Evolutionary conservation across 2,329 filamentous ascomycete species (phyloP).

Genomic region (Nakataea oryzae): DNA sequence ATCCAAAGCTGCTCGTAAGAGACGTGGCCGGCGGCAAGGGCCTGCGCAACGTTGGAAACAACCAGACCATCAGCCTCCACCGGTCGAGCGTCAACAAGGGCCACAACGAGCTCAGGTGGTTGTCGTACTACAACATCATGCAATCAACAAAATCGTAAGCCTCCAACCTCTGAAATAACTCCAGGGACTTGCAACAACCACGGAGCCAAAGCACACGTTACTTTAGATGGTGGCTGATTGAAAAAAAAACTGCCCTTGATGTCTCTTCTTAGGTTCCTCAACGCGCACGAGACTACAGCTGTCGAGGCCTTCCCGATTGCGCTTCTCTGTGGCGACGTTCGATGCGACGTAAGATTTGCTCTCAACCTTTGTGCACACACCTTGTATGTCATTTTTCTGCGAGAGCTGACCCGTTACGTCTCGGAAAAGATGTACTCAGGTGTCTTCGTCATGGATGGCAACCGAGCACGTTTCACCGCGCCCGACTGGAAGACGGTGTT

Average conservation of each 20-base stretch:
- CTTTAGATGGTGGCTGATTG: neutral
- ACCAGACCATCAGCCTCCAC: constrained; percentile 79
- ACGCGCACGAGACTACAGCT: constrained; percentile 80
- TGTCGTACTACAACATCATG: constrained; percentile 97
- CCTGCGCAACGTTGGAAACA: constrained; percentile 86
- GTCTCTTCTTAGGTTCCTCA: constrained; percentile 55
- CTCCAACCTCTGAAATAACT: neutral
- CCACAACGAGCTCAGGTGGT: constrained; percentile 58
- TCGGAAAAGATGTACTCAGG: constrained; percentile 65
- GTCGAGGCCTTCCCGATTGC: constrained; percentile 75
- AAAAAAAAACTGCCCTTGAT: constrained; percentile 10
- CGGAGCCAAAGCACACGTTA: neutral
- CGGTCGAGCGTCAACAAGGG: constrained; percentile 82
- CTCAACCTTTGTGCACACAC: neutral
- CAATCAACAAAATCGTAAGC: constrained; percentile 64
- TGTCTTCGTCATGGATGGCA: constrained; percentile 77
- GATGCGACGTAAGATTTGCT: constrained; percentile 57
- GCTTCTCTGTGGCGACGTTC: constrained; percentile 78
- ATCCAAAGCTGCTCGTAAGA: constrained; percentile 79
- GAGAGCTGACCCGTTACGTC: neutral
- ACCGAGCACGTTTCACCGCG: constrained; percentile 72
- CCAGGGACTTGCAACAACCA: neutral
- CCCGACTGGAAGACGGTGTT: constrained; percentile 86
- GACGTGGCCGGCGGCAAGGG: constrained; percentile 63
- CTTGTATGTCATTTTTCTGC: neutral